Base-by-base conservation (phyloP, 140 eudicot species). In the Erigeron philadelphicus region DNA sequence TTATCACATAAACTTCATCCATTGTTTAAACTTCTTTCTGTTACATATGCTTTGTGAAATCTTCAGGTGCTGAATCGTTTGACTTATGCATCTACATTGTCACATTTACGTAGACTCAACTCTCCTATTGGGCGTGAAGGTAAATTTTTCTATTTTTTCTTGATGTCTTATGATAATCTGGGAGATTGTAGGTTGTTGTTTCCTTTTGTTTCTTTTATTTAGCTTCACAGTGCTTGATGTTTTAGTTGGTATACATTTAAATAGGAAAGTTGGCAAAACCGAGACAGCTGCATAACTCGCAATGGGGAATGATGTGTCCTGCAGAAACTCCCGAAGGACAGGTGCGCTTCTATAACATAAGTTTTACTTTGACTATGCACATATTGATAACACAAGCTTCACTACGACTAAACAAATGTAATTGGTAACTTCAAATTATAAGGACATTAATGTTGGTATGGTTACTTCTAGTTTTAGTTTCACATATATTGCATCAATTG, bases 261-360 rank as follows among this genome's bases (percentile, higher is more conserved):
- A 0, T 21, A 21, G 25, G 25, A 21, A 21, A 21, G 25, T 17
- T 59, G n/a, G 64, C 64, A 59, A 21, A 59, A 15, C 64, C 64
- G 25, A 42, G 64, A 59, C 64, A 59, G 64, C 64, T 59, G 44
- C 43, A 21, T 59, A 59, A 59, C 16, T 59, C 64, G 10, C 64
- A 59, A 5, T 21, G 64, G 64, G 43, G 64, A 12, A 59, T 59
- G 64, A 23, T 59, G 64, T 59, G 64, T 12, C 64, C 64, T 23
- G 64, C 43, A 59, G 64, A 59, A 59, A 59, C 42, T 11, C 64
- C 64, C 11, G 43, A 59, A 21, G 64, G 64, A 59, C 64, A 23
- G 11, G 64, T 59, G n/a, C 25, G 8, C 9, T 18, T 17, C 35
- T 0, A 7, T 18, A 15, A 49, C 18, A 17, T 50, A 50, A 21